Conservation (phyloP, 2,329 filamentous ascomycete genomes). For the Cladosporium sp. region DNA sequence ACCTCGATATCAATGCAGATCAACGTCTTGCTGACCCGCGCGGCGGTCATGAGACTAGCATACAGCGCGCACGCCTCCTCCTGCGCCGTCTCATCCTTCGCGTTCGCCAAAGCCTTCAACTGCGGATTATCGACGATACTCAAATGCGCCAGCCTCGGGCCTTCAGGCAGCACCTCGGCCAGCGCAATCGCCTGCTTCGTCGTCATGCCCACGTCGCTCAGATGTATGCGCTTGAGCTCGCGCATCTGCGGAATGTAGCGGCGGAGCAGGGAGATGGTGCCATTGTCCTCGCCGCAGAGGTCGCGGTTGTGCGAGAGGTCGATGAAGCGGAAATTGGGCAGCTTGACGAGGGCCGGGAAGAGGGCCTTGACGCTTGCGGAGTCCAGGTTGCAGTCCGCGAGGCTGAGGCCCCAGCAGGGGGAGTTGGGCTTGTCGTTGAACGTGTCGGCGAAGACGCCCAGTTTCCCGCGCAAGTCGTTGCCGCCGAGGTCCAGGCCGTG, state of each 20-base stretch:
- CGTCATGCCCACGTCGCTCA: conserved; percentile 76
- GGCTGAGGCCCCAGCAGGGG: conserved; percentile 71
- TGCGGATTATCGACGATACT: conserved; percentile 77
- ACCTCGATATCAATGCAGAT: conserved; percentile 86
- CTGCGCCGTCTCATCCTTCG: conserved; percentile 70
- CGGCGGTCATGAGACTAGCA: conserved; percentile 82
- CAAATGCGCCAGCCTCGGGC: conserved; percentile 72
- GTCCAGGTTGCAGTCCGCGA: conserved; percentile 78
- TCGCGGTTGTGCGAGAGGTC: conserved; percentile 85
- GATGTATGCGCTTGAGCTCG: conserved; percentile 74
- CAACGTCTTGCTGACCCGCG: conserved; percentile 73
- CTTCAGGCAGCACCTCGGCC: conserved; percentile 84
- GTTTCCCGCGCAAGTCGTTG: conserved; percentile 58
- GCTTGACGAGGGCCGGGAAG: conserved; percentile 63
- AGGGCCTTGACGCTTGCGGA: conserved; percentile 67
- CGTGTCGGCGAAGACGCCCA: conserved; percentile 45
- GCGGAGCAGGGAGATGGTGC: conserved; percentile 53
- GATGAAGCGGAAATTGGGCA: conserved; percentile 75
- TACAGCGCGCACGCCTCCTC: conserved; percentile 94
- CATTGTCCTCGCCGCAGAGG: conserved; percentile 51
- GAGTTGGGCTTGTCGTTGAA: conserved; percentile 39
- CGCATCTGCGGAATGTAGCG: conserved; percentile 78
- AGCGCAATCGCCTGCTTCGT: conserved; percentile 86
- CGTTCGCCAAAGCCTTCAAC: conserved; percentile 63
- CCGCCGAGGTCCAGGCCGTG: conserved; percentile 85